Conservation (phyloP, 805 yeast genomes). For the Kodamaea nitidulidarum region DNA sequence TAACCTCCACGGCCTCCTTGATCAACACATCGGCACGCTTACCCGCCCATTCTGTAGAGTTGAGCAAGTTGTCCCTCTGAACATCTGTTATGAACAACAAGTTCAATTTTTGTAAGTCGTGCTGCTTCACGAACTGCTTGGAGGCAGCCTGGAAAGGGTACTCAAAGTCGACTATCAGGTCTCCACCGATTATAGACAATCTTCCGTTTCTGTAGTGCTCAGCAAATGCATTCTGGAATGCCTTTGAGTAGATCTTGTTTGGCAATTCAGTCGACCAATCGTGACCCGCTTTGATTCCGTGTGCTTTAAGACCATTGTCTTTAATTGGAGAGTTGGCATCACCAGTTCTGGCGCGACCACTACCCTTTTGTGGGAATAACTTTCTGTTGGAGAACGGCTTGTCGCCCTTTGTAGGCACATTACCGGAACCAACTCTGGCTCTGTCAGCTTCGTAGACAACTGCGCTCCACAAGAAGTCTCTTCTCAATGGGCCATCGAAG, state of each 20-base stretch:
- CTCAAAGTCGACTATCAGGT: conserved; percentile 39
- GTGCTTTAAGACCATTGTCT: conserved; percentile 84
- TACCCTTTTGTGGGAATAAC: conserved; percentile 84
- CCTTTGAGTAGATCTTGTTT: conserved; percentile 63
- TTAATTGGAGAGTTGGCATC: conserved; percentile 93
- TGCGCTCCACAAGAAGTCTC: conserved; percentile 92
- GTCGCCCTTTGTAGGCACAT: conserved; percentile 82
- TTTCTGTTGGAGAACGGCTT: conserved; percentile 82
- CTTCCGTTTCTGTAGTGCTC: conserved; percentile 74
- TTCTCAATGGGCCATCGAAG: conserved; percentile 71
- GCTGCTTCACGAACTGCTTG: conserved; percentile 46
- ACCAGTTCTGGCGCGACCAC: conserved; percentile 94
- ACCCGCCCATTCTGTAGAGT: conserved; percentile 51
- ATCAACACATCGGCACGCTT: conserved; percentile 59
- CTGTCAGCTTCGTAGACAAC: conserved; percentile 88
- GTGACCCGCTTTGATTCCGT: conserved; percentile 86
- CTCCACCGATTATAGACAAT: conserved; percentile 60
- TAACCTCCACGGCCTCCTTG: conserved; percentile 76
- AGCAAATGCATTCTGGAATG: conserved; percentile 78
- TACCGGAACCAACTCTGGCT: conserved; percentile 83
- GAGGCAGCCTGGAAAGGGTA: conserved; percentile 43
- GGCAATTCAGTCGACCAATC: conserved; percentile 82
- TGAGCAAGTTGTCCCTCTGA: conserved; percentile 55
- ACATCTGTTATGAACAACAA: conserved; percentile 66
- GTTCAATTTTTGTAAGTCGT: conserved; percentile 47